These are phyloP conservation scores for Saprolegnia diclina DNA, from an alignment of 352 stramenopile species.

Conservation along the genomic window DNA sequence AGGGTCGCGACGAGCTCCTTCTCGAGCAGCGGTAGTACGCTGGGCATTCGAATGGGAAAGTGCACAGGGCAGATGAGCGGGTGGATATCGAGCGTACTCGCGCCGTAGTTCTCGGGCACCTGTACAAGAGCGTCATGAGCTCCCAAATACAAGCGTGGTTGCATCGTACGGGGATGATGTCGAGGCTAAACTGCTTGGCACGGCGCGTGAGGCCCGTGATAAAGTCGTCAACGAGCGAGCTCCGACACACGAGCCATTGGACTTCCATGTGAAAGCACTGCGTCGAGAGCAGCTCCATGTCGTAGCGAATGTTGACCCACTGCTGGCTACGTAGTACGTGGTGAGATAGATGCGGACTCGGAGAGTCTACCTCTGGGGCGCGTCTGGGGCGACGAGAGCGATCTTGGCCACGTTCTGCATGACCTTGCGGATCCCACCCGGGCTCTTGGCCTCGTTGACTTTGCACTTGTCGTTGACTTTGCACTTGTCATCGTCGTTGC, in stretches of 20 bases:
- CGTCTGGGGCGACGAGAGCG: conserved; percentile 53
- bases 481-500: background rate
- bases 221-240: conserved; percentile 73
- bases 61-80: conserved; percentile 72
- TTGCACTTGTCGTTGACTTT: background rate
- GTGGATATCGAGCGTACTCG: conserved; percentile 72
- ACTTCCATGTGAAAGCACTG: conserved; percentile 82
- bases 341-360: background rate
- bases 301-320: conserved; percentile 72
- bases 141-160: background rate
- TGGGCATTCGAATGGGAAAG: conserved; percentile 42
- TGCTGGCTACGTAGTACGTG: conserved; percentile 47
- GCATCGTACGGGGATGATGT: conserved; percentile 54
- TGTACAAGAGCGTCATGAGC: background rate
- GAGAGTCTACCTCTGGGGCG: conserved; percentile 31
- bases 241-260: conserved; percentile 80
- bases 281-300: conserved; percentile 56
- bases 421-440: conserved; percentile 32
- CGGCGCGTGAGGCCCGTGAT: conserved; percentile 62
- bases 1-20: conserved; percentile 50
- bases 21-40: conserved; percentile 56
- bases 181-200: conserved; percentile 67
- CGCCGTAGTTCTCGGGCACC: conserved; percentile 61
- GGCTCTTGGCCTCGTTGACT: background rate
- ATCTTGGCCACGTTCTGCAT: conserved; percentile 65